Conservation (phyloP, 2,329 filamentous ascomycete genomes). For the Aspergillus jensenii region DNA sequence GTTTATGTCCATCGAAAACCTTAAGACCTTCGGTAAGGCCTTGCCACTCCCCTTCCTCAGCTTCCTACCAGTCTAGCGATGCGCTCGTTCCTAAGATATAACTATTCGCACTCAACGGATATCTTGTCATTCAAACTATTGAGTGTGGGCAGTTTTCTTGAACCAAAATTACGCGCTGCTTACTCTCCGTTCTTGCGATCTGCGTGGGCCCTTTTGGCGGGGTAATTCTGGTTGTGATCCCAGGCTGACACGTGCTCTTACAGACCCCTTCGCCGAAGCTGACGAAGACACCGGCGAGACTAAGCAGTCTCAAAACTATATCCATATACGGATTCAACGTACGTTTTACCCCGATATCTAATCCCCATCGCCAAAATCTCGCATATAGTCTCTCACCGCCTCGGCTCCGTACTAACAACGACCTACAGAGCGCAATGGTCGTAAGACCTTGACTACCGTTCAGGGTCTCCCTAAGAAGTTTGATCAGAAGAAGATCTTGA, state of each 20-base stretch:
- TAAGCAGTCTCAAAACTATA: slow-evolving; percentile 95
- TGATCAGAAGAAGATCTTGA: slow-evolving; percentile 99
- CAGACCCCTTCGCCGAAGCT: slow-evolving; percentile 99
- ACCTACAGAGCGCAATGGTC: slow-evolving; percentile 93
- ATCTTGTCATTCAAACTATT: background rate
- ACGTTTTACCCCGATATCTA: slow-evolving; percentile 45
- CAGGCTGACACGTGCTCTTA: slow-evolving; percentile 34
- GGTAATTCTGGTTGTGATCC: slow-evolving; percentile 34
- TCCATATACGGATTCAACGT: slow-evolving; percentile 99
- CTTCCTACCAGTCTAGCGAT: background rate
- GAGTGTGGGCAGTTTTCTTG: background rate
- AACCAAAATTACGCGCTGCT: background rate
- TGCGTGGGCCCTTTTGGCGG: slow-evolving; percentile 28
- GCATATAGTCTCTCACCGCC: slow-evolving; percentile 8
- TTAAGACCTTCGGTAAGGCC: slow-evolving; percentile 86
- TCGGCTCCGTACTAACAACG: slow-evolving; percentile 20
- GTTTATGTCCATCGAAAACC: slow-evolving; percentile 99
- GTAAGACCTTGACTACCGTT: slow-evolving; percentile 99
- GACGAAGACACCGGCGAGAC: slow-evolving; percentile 98
- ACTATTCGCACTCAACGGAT: background rate
- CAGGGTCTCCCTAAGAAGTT: slow-evolving; percentile 99
- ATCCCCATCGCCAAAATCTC: background rate
- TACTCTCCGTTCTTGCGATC: slow-evolving; percentile 6
- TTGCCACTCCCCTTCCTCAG: slow-evolving; percentile 24
- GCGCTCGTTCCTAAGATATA: background rate